phyloP scores from a whole-genome alignment of 78 protist species.

The Dictyostelium firmibasis region DNA sequence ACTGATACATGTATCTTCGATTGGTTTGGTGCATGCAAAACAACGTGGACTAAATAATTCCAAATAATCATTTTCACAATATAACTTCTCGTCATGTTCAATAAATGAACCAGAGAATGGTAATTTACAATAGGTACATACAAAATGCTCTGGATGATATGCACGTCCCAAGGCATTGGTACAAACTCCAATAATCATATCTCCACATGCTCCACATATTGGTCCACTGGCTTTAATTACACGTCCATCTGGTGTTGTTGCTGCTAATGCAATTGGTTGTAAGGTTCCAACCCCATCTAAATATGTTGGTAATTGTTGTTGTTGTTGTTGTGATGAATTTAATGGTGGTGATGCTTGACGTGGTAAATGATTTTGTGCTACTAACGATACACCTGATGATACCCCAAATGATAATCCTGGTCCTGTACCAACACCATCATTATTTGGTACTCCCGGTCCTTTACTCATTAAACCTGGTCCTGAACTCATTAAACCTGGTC shows the following conservation, averaged over 20 bases:
- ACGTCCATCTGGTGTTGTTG: constrained; percentile 77
- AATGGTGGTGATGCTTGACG: neutral
- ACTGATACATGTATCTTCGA: constrained; percentile 77
- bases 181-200: constrained; percentile 82
- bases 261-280: constrained; percentile 53
- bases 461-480: constrained; percentile 13
- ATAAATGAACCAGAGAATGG: constrained; percentile 74
- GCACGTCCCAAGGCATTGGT: constrained; percentile 74
- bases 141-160: constrained; percentile 86
- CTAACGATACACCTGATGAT: neutral
- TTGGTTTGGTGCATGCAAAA: constrained; percentile 59
- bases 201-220: constrained; percentile 73
- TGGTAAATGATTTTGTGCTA: constrained; percentile 12
- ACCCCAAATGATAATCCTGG: constrained; percentile 7
- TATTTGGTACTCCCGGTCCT: neutral
- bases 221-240: constrained; percentile 72
- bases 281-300: constrained; percentile 25
- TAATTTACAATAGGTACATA: constrained; percentile 72
- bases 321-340: neutral
- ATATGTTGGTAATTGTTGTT: neutral
- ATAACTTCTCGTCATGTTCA: constrained; percentile 76
- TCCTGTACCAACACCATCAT: neutral
- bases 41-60: constrained; percentile 78
- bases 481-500: constrained; percentile 4
- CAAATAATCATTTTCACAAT: constrained; percentile 77